Evolutionary conservation across 78 protist genomes (phyloP), one percentile per base, ranked within the genome.

Genomic region (Bodo saltans): DNA sequence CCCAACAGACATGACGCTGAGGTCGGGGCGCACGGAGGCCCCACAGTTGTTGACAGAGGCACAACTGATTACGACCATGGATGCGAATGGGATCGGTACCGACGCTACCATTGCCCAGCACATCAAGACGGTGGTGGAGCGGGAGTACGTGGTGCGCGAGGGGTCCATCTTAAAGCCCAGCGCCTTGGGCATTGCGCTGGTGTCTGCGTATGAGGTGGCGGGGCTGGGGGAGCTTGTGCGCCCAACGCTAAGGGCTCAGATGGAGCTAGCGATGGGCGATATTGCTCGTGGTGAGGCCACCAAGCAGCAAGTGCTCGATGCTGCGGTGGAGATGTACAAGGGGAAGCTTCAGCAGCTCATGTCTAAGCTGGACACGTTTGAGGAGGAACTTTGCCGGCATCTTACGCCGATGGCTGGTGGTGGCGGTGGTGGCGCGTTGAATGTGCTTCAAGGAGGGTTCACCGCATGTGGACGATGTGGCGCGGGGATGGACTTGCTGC

Each of bases 71-170:
- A 30, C 91, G 0, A 85, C 90, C 37, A 98, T 98, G 99, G 97
- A 97, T 83, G n/a, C 42, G 25, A 83, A 94, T 35, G 95, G 93
- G 25, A 97, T 96, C 70, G 98, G 99, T 29, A 97, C 99, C 0
- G 99, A 98, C 74, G 99, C 99, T 0, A 98, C 99, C 32, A 98
- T 96, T 80, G 98, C 97, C 23, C 82, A 92, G 86, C 99, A 98
- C 92, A 97, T 98, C 74, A 23, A 88, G 32, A 95, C 74, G 35
- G 78, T 97, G 42, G 78, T 75, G n/a, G 86, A 93, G 26, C 90
- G 99, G 17, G 90, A 38, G 12, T 98, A 95, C 67, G 96, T 70
- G 32, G 52, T 25, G n/a, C 41, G 84, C 70, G 76, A 74, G 38
- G 38, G 35, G 27, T n/a, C 38, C n/a, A 2, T 1, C 32, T 94